These are phyloP conservation scores for Trapa bicornis DNA, from an alignment of 345 rosid species.

Conservation along the genomic window DNA sequence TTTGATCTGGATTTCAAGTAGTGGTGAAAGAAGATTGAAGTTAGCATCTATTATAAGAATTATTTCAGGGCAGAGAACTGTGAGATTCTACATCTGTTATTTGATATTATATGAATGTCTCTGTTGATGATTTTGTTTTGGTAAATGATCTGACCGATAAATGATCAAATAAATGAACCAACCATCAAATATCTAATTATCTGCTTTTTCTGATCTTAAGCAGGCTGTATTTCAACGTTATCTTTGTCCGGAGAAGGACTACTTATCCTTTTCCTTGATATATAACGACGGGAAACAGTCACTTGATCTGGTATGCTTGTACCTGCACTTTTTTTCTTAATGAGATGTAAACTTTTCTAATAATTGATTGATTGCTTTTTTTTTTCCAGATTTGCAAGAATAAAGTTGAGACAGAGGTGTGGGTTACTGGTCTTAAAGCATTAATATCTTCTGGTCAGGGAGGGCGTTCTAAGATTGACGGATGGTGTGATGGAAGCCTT, in stretches of 20 bases:
- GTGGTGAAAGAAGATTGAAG: conserved; percentile 76
- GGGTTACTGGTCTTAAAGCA: conserved; percentile 78
- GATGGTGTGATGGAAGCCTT: conserved; percentile 83
- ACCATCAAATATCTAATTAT: background rate
- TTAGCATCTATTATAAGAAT: conserved; percentile 67
- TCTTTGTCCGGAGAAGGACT: conserved; percentile 76
- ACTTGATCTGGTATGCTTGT: conserved; percentile 82
- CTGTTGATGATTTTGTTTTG: conserved; percentile 4
- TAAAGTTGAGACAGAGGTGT: conserved; percentile 88
- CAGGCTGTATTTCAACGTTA: conserved; percentile 90
- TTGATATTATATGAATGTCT: conserved; percentile 1
- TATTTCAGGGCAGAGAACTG: conserved; percentile 96
- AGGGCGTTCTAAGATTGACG: conserved; percentile 92
- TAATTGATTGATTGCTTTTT: background rate
- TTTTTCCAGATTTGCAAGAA: conserved; percentile 71
- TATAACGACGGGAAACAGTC: conserved; percentile 78
- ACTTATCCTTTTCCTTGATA: conserved; percentile 81
- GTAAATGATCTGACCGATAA: background rate
- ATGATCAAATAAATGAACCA: background rate
- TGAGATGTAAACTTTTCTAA: conserved; percentile 1
- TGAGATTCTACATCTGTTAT: conserved; percentile 25
- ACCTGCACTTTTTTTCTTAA: conserved; percentile 8
- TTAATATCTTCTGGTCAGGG: conserved; percentile 64
- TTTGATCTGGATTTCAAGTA: conserved; percentile 81
- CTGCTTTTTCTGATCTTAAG: conserved; percentile 8